A percentile compares a stretch with the other conserved stretches of the same genome.
phyloP scores from a whole-genome alignment of 2,329 filamentous ascomycete species.

The Trichoderma sp. region DNA sequence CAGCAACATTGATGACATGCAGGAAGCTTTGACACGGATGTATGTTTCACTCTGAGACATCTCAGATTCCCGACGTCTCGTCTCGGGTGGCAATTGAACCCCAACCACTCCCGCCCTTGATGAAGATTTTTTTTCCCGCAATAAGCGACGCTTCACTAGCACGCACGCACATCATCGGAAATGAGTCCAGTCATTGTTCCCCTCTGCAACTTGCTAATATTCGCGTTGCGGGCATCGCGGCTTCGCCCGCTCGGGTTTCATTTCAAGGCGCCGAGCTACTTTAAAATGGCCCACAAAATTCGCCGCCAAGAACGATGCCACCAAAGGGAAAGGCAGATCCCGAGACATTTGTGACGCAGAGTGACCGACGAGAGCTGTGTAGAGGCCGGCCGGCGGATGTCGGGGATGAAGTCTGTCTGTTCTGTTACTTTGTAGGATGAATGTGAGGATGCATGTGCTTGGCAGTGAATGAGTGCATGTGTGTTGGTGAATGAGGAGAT shows the following conservation, averaged over 20 bases:
- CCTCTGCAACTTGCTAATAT: not conserved
- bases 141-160: not conserved
- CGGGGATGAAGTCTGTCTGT: not conserved
- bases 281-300: not conserved
- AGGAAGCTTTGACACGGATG: not conserved
- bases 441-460: not conserved
- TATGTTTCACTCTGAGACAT: not conserved
- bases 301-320: not conserved
- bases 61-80: not conserved
- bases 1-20: not conserved
- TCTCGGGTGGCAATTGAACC: not conserved
- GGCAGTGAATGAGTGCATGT: not conserved
- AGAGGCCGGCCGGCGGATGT: not conserved
- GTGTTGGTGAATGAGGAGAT: not conserved
- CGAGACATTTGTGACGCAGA: not conserved
- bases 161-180: not conserved
- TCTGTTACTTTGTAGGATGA: not conserved
- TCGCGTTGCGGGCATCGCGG: not conserved
- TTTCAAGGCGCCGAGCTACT: constrained; percentile 9
- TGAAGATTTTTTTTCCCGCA: not conserved
- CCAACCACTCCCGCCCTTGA: not conserved
- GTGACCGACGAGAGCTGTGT: not conserved
- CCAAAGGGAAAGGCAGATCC: not conserved
- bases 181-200: not conserved
- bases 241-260: constrained; percentile 3